These are phyloP conservation scores for Punctularia strigosozonata DNA, from an alignment of 768 basidiomycete genomes.

Conservation along the genomic window DNA sequence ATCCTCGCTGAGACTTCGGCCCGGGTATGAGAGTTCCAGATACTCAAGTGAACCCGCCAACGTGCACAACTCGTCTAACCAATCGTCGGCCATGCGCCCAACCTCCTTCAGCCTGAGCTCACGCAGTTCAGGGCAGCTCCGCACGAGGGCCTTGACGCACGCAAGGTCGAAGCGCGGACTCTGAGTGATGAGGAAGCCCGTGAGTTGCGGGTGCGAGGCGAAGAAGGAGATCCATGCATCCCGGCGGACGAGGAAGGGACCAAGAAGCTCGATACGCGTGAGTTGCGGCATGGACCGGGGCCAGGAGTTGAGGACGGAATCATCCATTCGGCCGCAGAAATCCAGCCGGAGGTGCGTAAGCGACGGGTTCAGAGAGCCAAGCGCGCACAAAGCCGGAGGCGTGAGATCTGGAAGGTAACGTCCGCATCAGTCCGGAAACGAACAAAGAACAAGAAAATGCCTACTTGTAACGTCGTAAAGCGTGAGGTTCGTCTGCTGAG, in stretches of 20 bases:
- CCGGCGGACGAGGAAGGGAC: slow-evolving; percentile 74
- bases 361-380: slow-evolving; percentile 77
- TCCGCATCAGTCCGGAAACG: neutral
- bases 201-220: slow-evolving; percentile 44
- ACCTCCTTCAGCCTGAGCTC: slow-evolving; percentile 74
- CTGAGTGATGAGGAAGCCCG: slow-evolving; percentile 71
- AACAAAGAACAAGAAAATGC: slow-evolving; percentile 17
- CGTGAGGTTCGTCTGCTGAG: slow-evolving; percentile 49
- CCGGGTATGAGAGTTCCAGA: slow-evolving; percentile 63
- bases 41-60: slow-evolving; percentile 34
- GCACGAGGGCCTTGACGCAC: slow-evolving; percentile 48
- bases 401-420: slow-evolving; percentile 44
- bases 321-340: slow-evolving; percentile 75
- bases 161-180: slow-evolving; percentile 75
- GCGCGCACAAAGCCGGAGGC: slow-evolving; percentile 52
- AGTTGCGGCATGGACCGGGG: slow-evolving; percentile 53
- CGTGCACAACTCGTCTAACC: slow-evolving; percentile 38
- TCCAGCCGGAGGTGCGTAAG: slow-evolving; percentile 71
- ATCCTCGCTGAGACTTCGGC: slow-evolving; percentile 39
- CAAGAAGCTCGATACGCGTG: slow-evolving; percentile 66
- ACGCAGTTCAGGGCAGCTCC: slow-evolving; percentile 36
- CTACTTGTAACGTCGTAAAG: slow-evolving; percentile 87
- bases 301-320: slow-evolving; percentile 47
- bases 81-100: slow-evolving; percentile 56
- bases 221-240: slow-evolving; percentile 72